A percentile compares a stretch with the other conserved stretches of the same genome.
phyloP scores from a whole-genome alignment of 2,329 filamentous ascomycete genomes.

The Trichoderma sp. region DNA sequence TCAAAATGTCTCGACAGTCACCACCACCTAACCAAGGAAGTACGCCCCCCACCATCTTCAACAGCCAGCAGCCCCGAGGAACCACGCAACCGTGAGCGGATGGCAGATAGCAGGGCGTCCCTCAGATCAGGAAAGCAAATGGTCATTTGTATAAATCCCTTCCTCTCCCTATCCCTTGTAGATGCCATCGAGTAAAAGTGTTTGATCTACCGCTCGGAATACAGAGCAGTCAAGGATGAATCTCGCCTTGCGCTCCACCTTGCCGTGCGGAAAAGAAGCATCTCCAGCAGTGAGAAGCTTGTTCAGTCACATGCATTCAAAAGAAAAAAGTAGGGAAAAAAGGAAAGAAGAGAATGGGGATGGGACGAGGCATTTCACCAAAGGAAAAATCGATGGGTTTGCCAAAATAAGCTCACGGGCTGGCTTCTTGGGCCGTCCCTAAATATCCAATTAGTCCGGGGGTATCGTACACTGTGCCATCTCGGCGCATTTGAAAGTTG shows the following conservation, averaged over 20 bases:
- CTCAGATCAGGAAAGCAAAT: slow-evolving; percentile 47
- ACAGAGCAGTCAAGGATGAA: slow-evolving; percentile 74
- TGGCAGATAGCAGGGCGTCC: slow-evolving; percentile 43
- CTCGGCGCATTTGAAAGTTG: slow-evolving; percentile 16
- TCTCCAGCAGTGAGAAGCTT: not conserved
- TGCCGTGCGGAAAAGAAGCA: slow-evolving; percentile 62
- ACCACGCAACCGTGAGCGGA: slow-evolving; percentile 16
- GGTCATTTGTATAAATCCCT: slow-evolving; percentile 43
- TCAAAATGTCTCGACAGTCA: slow-evolving; percentile 48
- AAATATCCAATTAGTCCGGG: slow-evolving; percentile 29
- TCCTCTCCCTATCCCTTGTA: slow-evolving; percentile 42
- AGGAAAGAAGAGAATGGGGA: not conserved
- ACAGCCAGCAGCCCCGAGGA: slow-evolving; percentile 9
- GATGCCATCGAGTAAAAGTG: slow-evolving; percentile 35
- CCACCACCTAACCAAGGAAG: slow-evolving; percentile 43
- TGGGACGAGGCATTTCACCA: not conserved
- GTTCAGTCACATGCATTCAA: slow-evolving; percentile 13
- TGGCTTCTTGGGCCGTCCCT: slow-evolving; percentile 17
- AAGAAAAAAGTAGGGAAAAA: not conserved
- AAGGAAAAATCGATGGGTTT: not conserved
- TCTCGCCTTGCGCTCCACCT: slow-evolving; percentile 79
- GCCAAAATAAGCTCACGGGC: not conserved
- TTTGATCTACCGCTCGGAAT: slow-evolving; percentile 73
- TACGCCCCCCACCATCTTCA: slow-evolving; percentile 36
- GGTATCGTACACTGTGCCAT: slow-evolving; percentile 33